Conservation (phyloP, 148 eudicot genomes). For the Diospyros lotus region DNA sequence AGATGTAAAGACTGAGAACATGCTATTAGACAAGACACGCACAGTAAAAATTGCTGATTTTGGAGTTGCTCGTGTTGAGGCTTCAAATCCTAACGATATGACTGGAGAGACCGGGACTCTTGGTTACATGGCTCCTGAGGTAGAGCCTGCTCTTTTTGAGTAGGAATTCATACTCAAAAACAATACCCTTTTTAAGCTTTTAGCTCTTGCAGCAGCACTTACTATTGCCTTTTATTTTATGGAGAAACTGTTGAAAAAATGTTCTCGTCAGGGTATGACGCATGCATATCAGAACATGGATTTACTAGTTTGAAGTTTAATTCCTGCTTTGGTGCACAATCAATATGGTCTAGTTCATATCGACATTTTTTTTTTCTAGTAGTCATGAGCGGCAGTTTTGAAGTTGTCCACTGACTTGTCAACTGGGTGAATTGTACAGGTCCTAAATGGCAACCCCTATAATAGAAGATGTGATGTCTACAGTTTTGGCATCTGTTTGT, state of each 20-base stretch:
- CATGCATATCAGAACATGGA: background rate
- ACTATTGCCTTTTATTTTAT: background rate
- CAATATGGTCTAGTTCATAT: background rate
- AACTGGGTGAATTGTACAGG: slow-evolving; percentile 43
- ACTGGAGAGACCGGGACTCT: slow-evolving; percentile 99
- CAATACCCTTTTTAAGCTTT: background rate
- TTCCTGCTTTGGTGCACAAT: background rate
- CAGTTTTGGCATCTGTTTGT: slow-evolving; percentile 92
- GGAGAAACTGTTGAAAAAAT: background rate
- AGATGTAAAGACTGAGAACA: slow-evolving; percentile 97
- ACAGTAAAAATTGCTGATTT: slow-evolving; percentile 95
- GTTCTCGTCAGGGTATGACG: background rate
- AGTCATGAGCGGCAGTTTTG: background rate
- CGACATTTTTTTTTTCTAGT: background rate
- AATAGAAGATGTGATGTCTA: slow-evolving; percentile 95
- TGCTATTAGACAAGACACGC: slow-evolving; percentile 88
- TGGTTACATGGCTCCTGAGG: slow-evolving; percentile 99
- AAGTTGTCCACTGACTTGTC: slow-evolving; percentile 6
- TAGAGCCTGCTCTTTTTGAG: slow-evolving; percentile 16
- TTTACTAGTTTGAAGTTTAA: background rate
- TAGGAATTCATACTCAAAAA: background rate
- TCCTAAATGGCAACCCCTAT: slow-evolving; percentile 87
- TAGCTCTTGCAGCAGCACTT: background rate
- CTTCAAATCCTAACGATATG: slow-evolving; percentile 97
- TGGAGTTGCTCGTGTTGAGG: slow-evolving; percentile 99